A percentile compares a stretch with the other conserved stretches of the same genome.
Conservation (phyloP, 306 rosid genomes). For the Phaseolus lunatus region DNA sequence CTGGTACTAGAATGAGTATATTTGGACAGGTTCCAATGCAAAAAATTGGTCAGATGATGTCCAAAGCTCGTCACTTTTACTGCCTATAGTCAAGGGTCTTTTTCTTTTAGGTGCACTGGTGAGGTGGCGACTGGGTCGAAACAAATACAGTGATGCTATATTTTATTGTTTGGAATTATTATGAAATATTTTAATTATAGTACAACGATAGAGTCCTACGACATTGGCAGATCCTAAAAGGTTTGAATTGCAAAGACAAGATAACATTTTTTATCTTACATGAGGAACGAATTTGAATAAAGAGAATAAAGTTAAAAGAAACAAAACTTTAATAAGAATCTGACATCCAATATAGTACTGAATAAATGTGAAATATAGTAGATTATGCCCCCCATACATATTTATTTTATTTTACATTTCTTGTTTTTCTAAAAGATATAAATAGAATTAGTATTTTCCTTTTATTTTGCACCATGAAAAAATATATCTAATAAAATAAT, state of each 20-base stretch:
- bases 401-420: not conserved
- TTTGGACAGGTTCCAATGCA: conserved; percentile 19
- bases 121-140: not conserved
- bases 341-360: not conserved
- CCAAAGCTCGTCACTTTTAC: not conserved
- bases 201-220: not conserved
- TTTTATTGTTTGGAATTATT: not conserved
- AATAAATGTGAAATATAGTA: not conserved
- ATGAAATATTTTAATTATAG: not conserved
- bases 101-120: not conserved
- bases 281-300: not conserved
- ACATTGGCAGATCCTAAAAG: not conserved
- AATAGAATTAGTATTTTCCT: not conserved
- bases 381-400: not conserved
- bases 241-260: not conserved
- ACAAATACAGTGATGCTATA: not conserved
- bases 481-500: too few species aligned
- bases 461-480: too few species aligned
- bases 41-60: not conserved
- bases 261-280: not conserved
- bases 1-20: not conserved
- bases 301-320: not conserved
- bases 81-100: not conserved
- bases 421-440: too few species aligned
- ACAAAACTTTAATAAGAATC: not conserved